Evolutionary conservation across 305 asterid genomes (phyloP).

Genomic region (Fraxinus ornus): DNA sequence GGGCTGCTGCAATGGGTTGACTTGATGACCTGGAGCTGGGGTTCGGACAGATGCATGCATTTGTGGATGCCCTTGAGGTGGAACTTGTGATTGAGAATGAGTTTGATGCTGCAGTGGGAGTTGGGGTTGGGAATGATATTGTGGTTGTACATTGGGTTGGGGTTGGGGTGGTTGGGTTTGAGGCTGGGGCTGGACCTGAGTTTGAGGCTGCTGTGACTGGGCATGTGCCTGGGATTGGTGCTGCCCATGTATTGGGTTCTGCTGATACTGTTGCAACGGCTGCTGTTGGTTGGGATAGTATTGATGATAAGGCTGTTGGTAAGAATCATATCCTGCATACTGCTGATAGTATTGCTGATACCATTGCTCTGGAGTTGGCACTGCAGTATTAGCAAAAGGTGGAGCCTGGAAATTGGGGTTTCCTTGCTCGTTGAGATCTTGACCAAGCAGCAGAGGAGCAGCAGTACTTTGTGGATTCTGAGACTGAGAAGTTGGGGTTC

Average conservation of each 20-base stretch:
- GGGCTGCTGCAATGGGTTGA: constrained; percentile 45
- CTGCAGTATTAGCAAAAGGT: constrained; percentile 40
- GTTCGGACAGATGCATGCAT: constrained; percentile 41
- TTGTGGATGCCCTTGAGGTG: constrained; percentile 44
- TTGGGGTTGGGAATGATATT: constrained; percentile 32
- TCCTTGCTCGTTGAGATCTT: constrained; percentile 43
- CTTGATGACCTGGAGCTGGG: constrained; percentile 45
- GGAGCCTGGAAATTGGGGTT: constrained; percentile 50
- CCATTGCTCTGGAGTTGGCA: constrained; percentile 71
- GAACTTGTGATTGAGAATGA: constrained; percentile 44
- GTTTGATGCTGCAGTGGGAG: constrained; percentile 33
- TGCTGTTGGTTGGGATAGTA: constrained; percentile 64
- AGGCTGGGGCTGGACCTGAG: constrained; percentile 28
- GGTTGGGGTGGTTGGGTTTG: constrained; percentile 44
- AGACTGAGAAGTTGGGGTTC: constrained; percentile 47
- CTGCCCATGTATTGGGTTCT: constrained; percentile 41
- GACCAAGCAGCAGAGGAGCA: constrained; percentile 49
- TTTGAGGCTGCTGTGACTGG: constrained; percentile 32
- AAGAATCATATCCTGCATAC: constrained; percentile 65
- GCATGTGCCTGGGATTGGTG: constrained; percentile 53
- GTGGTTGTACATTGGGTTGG: constrained; percentile 35
- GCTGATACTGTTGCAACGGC: constrained; percentile 59
- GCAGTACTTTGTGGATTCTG: constrained; percentile 48
- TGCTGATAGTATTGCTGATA: constrained; percentile 90
- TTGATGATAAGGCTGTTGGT: constrained; percentile 66